Conservation (phyloP, 495 filamentous ascomycete species). For the Articulospora tetracladia region DNA sequence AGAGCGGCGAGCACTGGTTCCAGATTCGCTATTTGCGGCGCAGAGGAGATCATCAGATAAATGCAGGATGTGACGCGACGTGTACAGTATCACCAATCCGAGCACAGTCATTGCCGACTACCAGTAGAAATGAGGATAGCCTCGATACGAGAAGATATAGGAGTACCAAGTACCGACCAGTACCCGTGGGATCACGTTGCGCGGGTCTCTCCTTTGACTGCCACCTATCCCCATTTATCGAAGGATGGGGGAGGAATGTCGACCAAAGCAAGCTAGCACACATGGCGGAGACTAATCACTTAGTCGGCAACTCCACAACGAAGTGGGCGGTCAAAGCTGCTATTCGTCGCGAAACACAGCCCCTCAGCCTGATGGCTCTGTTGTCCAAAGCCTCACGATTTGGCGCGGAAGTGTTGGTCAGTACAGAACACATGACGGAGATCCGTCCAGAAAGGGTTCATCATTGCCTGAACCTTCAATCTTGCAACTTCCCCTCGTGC, state of each 20-base stretch:
- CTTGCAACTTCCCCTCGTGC: background rate
- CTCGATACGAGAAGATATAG: background rate
- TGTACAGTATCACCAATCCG: background rate
- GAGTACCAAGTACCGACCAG: background rate
- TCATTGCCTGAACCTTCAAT: background rate
- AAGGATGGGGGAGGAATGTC: background rate
- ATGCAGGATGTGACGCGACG: background rate
- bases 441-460: background rate
- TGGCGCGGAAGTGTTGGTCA: background rate
- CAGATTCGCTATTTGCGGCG: background rate
- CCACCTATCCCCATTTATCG: background rate
- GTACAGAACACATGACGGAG: background rate
- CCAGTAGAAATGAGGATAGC: no score
- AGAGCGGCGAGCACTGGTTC: background rate
- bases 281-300: background rate
- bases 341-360: background rate
- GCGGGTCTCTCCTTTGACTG: background rate
- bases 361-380: background rate
- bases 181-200: background rate
- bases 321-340: background rate
- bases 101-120: no score
- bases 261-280: no score
- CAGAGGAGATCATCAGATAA: background rate
- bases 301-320: background rate
- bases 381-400: background rate